phyloP scores from a whole-genome alignment of 495 filamentous ascomycete genomes.

The Aspergillus sclerotiicarbonarius region DNA sequence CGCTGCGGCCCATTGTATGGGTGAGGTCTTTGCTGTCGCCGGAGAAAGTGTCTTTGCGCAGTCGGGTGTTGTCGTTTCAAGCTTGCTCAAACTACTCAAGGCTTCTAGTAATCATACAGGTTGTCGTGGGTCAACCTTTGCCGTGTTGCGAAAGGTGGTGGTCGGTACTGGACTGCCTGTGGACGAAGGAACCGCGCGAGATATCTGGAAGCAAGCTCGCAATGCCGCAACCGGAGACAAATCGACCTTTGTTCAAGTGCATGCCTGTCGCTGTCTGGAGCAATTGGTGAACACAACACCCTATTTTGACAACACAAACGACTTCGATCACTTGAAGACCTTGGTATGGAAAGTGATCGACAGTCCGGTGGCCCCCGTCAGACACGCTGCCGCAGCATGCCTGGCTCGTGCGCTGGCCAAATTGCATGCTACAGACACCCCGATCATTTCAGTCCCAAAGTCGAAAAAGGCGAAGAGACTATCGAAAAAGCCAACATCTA shows the following conservation, averaged over 20 bases:
- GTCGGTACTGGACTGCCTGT: constrained; percentile 69
- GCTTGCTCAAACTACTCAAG: constrained; percentile 77
- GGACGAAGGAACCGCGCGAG: constrained; percentile 81
- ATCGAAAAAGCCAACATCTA: constrained; percentile 65
- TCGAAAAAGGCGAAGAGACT: constrained; percentile 71
- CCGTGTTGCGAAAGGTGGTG: constrained; percentile 71
- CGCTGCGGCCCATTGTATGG: constrained; percentile 85
- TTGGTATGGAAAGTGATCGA: constrained; percentile 84
- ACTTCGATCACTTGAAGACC: constrained; percentile 82
- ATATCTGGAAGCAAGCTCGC: constrained; percentile 90
- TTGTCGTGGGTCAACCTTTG: constrained; percentile 78
- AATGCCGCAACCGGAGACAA: constrained; percentile 77
- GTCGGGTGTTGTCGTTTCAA: constrained; percentile 68
- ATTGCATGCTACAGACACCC: constrained; percentile 64
- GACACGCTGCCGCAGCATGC: constrained; percentile 85
- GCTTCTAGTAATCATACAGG: constrained; percentile 76
- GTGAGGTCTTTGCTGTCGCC: constrained; percentile 82
- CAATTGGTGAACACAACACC: constrained; percentile 65
- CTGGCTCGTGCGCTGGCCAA: constrained; percentile 77
- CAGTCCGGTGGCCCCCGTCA: constrained; percentile 65
- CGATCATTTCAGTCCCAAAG: constrained; percentile 56
- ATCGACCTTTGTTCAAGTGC: constrained; percentile 73
- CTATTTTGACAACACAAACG: constrained; percentile 85
- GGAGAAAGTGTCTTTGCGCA: constrained; percentile 91
- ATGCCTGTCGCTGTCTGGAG: constrained; percentile 78